These are phyloP conservation scores for Alternaria sp. DNA, from an alignment of 2,329 filamentous ascomycete genomes.

Conservation along the genomic window DNA sequence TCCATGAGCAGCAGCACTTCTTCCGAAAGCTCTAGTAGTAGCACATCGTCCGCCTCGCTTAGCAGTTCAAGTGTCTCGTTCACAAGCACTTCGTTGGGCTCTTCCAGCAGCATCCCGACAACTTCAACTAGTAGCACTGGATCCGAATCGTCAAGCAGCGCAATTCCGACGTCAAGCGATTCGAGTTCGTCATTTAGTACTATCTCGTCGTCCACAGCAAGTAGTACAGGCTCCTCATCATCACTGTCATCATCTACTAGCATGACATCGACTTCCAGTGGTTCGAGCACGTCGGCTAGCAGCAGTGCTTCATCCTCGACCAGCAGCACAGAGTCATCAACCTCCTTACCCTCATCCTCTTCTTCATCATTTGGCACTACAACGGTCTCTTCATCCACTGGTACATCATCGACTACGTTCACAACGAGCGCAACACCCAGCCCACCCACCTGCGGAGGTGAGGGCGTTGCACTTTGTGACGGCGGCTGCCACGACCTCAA, in stretches of 20 bases:
- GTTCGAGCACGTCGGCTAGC: conserved; percentile 3
- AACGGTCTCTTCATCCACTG: conserved; percentile 4
- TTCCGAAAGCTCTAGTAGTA: conserved; percentile 4
- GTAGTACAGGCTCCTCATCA: background rate
- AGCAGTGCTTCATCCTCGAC: conserved; percentile 2
- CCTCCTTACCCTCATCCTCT: background rate
- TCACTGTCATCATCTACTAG: conserved; percentile 2
- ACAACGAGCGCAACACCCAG: conserved; percentile 9
- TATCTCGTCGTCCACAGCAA: background rate
- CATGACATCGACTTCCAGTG: background rate
- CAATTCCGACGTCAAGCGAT: background rate
- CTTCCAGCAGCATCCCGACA: conserved; percentile 5
- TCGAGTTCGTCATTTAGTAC: conserved; percentile 5
- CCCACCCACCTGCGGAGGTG: conserved; percentile 24
- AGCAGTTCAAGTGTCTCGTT: background rate
- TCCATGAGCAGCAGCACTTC: background rate
- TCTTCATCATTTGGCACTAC: conserved; percentile 1
- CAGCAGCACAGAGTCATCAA: background rate
- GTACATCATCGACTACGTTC: conserved; percentile 5
- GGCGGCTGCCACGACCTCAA: conserved; percentile 36
- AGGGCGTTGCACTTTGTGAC: conserved; percentile 27
- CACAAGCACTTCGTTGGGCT: background rate
- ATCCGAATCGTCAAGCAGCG: background rate
- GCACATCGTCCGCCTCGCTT: background rate
- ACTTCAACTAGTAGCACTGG: background rate